Evolutionary conservation across 2,329 filamentous ascomycete genomes (phyloP).

Genomic region (Colletotrichum siamense): DNA sequence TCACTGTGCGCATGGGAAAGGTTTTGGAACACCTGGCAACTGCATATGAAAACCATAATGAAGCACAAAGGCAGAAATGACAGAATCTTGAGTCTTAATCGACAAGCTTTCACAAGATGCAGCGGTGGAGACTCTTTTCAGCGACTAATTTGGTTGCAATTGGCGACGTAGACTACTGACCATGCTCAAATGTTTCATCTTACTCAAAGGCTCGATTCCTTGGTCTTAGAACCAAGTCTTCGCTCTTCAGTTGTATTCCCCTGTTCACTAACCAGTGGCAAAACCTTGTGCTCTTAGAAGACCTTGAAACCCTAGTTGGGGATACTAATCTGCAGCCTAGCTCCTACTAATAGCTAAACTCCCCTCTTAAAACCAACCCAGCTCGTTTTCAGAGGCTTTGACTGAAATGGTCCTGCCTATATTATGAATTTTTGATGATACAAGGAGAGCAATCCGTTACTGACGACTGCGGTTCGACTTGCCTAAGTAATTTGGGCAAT

Average conservation of each 20-base stretch:
- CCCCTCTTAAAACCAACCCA: background rate
- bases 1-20: background rate
- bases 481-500: background rate
- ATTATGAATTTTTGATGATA: background rate
- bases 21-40: background rate
- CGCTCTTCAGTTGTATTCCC: background rate
- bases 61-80: background rate
- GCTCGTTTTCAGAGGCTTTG: background rate
- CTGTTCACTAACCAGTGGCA: background rate
- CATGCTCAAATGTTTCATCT: background rate
- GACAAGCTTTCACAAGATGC: background rate
- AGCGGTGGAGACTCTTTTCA: background rate
- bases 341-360: background rate
- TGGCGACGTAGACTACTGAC: background rate
- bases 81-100: background rate
- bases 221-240: background rate
- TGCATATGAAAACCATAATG: background rate
- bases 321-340: background rate
- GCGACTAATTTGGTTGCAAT: background rate
- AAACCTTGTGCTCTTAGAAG: background rate
- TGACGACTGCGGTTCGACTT: background rate
- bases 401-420: background rate
- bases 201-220: background rate
- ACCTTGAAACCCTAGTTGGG: background rate
- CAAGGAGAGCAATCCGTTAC: rapidly evolving